phyloP scores from a whole-genome alignment of 163 green algal genomes.

The Scenedesmus sp. region DNA sequence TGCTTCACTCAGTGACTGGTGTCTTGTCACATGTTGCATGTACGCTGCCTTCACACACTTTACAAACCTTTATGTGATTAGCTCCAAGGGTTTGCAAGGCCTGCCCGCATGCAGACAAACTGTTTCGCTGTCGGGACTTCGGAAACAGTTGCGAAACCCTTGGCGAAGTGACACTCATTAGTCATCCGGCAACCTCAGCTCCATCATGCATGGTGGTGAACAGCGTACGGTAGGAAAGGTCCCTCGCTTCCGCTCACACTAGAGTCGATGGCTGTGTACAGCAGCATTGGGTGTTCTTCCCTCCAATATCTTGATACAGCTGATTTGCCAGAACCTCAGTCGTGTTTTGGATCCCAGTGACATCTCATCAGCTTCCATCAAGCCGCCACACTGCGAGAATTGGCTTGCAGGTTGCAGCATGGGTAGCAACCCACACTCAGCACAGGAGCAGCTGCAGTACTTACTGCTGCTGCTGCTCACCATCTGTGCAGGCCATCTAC shows the following conservation, averaged over 20 bases:
- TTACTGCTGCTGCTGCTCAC: constrained; percentile 15
- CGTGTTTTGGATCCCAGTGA: no score
- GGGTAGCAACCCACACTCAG: not conserved
- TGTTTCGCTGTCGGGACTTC: no score
- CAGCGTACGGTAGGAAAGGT: no score
- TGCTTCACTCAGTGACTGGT: not conserved
- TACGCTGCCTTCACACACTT: not conserved
- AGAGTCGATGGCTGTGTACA: not conserved
- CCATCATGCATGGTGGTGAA: no score
- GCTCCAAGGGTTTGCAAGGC: not conserved
- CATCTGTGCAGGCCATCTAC: not conserved
- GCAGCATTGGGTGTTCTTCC: not conserved
- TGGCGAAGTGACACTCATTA: not conserved
- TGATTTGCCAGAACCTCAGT: not conserved
- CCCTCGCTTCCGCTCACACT: not conserved
- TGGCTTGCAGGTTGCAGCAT: not conserved
- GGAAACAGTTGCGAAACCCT: not conserved
- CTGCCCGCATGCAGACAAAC: no score
- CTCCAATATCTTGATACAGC: not conserved
- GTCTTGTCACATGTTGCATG: not conserved
- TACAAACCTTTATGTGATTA: not conserved
- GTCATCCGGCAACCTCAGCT: not conserved
- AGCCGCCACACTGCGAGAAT: not conserved
- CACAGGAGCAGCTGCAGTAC: not conserved
- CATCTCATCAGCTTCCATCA: not conserved